These are phyloP conservation scores for Entrophospora sp. DNA, from an alignment of 192 early-diverging fungal genomes.

Conservation along the genomic window DNA sequence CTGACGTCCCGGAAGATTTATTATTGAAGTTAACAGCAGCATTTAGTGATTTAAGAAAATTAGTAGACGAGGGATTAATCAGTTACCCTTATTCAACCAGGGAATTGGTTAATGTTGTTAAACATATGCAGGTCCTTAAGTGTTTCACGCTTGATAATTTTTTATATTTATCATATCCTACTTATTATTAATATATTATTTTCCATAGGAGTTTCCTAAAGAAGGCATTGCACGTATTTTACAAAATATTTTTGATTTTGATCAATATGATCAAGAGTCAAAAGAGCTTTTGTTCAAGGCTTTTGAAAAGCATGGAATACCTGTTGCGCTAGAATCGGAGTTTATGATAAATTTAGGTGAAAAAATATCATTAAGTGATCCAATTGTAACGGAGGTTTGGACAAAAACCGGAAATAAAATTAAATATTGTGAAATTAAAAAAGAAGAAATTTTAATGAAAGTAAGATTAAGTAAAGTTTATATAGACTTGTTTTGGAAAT, in stretches of 20 bases:
- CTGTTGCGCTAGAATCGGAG: slow-evolving; percentile 58
- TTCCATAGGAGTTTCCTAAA: slow-evolving; percentile 44
- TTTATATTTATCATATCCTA: not conserved
- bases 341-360: slow-evolving; percentile 53
- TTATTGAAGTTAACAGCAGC: slow-evolving; percentile 56
- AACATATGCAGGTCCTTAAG: slow-evolving; percentile 53
- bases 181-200: not conserved
- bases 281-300: slow-evolving; percentile 63
- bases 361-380: slow-evolving; percentile 37
- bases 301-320: slow-evolving; percentile 66
- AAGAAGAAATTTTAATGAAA: slow-evolving; percentile 22
- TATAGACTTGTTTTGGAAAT: not conserved
- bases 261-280: slow-evolving; percentile 59
- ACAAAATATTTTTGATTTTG: slow-evolving; percentile 79
- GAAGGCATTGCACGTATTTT: slow-evolving; percentile 61
- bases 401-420: slow-evolving; percentile 20
- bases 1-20: slow-evolving; percentile 57
- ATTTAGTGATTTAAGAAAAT: slow-evolving; percentile 60
- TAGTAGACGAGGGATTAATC: slow-evolving; percentile 67
- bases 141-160: not conserved
- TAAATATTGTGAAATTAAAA: slow-evolving; percentile 7
- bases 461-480: slow-evolving; percentile 18
- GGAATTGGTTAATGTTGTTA: slow-evolving; percentile 70
- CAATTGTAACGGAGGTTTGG: slow-evolving; percentile 51
- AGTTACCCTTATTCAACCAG: slow-evolving; percentile 77